These are phyloP conservation scores for Heritiera littoralis DNA, from an alignment of 345 rosid genomes.

Conservation along the genomic window DNA sequence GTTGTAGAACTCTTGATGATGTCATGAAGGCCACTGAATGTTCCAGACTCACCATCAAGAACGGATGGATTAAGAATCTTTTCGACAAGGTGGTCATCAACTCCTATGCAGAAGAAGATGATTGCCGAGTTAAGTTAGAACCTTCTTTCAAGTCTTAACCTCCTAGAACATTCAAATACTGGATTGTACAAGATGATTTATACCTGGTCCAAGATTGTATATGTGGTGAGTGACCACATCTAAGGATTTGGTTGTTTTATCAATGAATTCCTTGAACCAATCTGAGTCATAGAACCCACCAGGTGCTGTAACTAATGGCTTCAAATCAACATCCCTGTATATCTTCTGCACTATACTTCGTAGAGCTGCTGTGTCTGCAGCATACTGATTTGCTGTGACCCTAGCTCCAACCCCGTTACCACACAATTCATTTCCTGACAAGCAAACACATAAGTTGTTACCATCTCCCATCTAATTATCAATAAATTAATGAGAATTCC, in stretches of 20 bases:
- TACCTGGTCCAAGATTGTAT: slow-evolving; percentile 97
- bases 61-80: slow-evolving; percentile 73
- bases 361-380: slow-evolving; percentile 60
- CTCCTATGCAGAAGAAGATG: slow-evolving; percentile 44
- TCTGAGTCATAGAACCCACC: slow-evolving; percentile 79
- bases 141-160: not conserved
- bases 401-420: slow-evolving; percentile 79
- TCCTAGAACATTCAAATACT: slow-evolving; percentile 11
- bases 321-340: slow-evolving; percentile 44
- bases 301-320: slow-evolving; percentile 77
- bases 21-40: slow-evolving; percentile 55
- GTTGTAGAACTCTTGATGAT: slow-evolving; percentile 54
- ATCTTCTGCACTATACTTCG: slow-evolving; percentile 46
- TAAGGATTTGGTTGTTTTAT: slow-evolving; percentile 47
- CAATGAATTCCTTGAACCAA: slow-evolving; percentile 69
- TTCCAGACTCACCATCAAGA: slow-evolving; percentile 57
- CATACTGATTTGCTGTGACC: slow-evolving; percentile 74
- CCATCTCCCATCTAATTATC: not conserved
- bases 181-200: slow-evolving; percentile 9
- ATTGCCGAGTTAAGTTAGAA: slow-evolving; percentile 30
- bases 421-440: slow-evolving; percentile 81
- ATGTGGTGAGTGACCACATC: slow-evolving; percentile 81
- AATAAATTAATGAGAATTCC: not conserved
- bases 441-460: not conserved
- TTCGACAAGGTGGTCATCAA: slow-evolving; percentile 57